These are phyloP conservation scores for Pochonia chlamydosporia DNA, from an alignment of 2,329 filamentous ascomycete species.

Conservation along the genomic window DNA sequence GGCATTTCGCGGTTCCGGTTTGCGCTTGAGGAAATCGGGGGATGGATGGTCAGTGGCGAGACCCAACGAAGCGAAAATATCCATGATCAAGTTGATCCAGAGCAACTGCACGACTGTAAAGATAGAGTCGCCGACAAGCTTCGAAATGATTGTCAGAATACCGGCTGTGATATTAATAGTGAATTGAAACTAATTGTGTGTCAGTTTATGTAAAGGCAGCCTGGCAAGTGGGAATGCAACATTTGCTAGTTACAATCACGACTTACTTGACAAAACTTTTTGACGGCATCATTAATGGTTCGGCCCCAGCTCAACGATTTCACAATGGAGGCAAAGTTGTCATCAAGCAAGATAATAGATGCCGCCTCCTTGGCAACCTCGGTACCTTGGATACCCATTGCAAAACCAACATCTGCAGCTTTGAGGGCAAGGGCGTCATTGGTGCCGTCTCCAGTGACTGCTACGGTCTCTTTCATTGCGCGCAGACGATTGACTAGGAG, in stretches of 20 bases:
- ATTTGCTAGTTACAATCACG: too few relatives aligned
- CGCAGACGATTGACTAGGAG: conserved; percentile 59
- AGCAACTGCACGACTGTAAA: conserved; percentile 59
- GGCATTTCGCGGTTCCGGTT: conserved; percentile 68
- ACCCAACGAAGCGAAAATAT: conserved; percentile 61
- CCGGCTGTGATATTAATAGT: conserved; percentile 66
- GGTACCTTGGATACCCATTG: conserved; percentile 62
- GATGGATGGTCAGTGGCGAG: conserved; percentile 57
- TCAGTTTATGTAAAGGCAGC: too few relatives aligned
- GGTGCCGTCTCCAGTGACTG: conserved; percentile 61
- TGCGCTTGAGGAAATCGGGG: conserved; percentile 51
- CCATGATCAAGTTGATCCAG: conserved; percentile 67
- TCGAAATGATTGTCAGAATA: conserved; percentile 56
- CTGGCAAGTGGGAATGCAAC: too few relatives aligned
- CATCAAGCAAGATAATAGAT: conserved; percentile 59
- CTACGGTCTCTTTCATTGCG: conserved; percentile 59
- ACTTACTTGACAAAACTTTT: conserved; percentile 55
- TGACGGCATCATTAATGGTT: conserved; percentile 57
- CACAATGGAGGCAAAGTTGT: conserved; percentile 61
- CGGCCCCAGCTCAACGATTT: conserved; percentile 57
- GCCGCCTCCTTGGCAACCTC: conserved; percentile 63
- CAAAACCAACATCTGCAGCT: conserved; percentile 61
- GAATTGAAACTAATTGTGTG: conserved; percentile 48
- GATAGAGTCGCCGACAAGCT: conserved; percentile 49
- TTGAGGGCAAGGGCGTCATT: conserved; percentile 63